These are phyloP conservation scores for Salvia rosmarinus DNA, from an alignment of 257 asterid genomes.

Conservation along the genomic window DNA sequence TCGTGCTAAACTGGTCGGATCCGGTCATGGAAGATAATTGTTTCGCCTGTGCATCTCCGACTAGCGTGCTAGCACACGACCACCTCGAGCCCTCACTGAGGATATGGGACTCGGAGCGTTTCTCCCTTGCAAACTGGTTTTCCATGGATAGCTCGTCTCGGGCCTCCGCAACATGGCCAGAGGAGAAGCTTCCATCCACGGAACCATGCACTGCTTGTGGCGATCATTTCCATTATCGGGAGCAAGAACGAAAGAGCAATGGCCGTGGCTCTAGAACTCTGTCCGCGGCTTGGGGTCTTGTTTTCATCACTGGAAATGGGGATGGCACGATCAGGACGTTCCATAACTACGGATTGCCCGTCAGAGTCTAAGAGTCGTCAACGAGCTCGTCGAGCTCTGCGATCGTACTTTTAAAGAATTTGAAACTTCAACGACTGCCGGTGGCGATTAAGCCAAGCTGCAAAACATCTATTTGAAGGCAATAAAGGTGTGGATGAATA, in stretches of 20 bases:
- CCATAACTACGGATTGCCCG: conserved; percentile 77
- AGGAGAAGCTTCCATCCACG: conserved; percentile 70
- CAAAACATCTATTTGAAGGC: too few relatives aligned
- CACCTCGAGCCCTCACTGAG: conserved; percentile 31
- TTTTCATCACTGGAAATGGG: conserved; percentile 62
- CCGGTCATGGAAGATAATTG: not conserved
- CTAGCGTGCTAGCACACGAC: conserved; percentile 22
- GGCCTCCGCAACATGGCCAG: conserved; percentile 77
- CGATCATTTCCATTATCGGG: conserved; percentile 34
- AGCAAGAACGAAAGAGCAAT: conserved; percentile 14
- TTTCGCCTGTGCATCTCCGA: conserved; percentile 12
- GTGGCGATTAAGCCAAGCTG: too few relatives aligned
- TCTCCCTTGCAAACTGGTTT: conserved; percentile 72
- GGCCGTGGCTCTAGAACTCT: conserved; percentile 12
- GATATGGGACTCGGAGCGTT: conserved; percentile 53
- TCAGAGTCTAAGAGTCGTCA: conserved; percentile 40
- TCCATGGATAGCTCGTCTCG: conserved; percentile 56
- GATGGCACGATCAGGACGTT: conserved; percentile 83
- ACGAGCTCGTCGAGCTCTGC: not conserved
- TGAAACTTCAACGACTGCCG: too few relatives aligned
- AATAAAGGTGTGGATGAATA: too few relatives aligned
- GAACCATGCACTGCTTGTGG: conserved; percentile 16
- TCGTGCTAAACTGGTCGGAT: conserved; percentile 70
- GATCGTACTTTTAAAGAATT: too few relatives aligned
- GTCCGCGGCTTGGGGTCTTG: conserved; percentile 67